Evolutionary conservation across 148 eudicot genomes (phyloP), one percentile per base, ranked within the genome.

Genomic region (Nyssa sinensis): DNA sequence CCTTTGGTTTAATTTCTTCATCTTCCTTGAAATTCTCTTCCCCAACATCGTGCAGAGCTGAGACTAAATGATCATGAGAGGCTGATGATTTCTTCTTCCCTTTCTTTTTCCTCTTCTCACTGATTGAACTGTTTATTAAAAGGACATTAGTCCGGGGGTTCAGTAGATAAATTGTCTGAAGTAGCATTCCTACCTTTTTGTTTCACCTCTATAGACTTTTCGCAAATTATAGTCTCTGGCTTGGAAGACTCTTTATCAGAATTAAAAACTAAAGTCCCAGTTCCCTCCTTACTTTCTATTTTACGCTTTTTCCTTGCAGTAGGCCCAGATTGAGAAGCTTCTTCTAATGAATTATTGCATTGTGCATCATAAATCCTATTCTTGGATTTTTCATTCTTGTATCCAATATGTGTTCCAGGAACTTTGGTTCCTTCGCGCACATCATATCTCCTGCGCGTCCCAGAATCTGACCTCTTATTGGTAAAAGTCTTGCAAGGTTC

Each of bases 231-330:
- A 67, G 24, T 62, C 27, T 60, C 72, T 35, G 24, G 28, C 25
- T 66, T 62, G 66, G 61, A 24, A 30, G 59, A 58, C 34, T 66
- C 78, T 37, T 71, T 49, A 41, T 35, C 47, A 61, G 60, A 61
- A 64, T 62, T 72, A 77, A 70, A 65, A 0, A 47, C 29, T 28
- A 29, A 32, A 30, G 30, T 74, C 53, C 41, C 77, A 77, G 55
- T 65, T n/a, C 21, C 58, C 67, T 71, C 24, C 67, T 73, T 44
- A n/a, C 35, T 70, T 65, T 69, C n/a, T 61, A 67, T 39, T 64
- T 78, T 85, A 37, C 34, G 72, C 69, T 74, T 81, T 81, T 75
- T 82, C 84, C 69, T 82, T 16, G 29, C 66, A 76, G 53, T 32
- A 32, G 64, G 64, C 16, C 49, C 65, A 41, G 72, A 49, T 47